These are phyloP conservation scores for Gymnopilus junonius DNA, from an alignment of 768 basidiomycete genomes.

Conservation along the genomic window DNA sequence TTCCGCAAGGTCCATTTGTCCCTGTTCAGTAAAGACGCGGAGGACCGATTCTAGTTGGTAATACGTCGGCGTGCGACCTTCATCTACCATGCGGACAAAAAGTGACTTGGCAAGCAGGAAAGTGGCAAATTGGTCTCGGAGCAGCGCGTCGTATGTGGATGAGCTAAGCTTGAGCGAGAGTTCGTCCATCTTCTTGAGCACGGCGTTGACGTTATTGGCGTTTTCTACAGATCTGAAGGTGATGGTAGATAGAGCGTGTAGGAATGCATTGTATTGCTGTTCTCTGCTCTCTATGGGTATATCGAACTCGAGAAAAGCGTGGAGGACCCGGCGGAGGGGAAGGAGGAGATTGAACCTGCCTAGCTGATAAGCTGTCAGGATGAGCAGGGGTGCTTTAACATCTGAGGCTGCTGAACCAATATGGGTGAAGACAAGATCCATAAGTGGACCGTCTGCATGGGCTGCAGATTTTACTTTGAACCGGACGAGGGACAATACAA, in stretches of 20 bases:
- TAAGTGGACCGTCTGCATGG: conserved; percentile 48
- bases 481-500: conserved; percentile 52
- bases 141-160: conserved; percentile 47
- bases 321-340: conserved; percentile 48
- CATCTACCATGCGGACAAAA: conserved; percentile 43
- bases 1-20: conserved; percentile 44
- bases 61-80: conserved; percentile 42
- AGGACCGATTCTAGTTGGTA: conserved; percentile 54
- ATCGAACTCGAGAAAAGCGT: conserved; percentile 43
- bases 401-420: conserved; percentile 34
- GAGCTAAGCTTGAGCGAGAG: conserved; percentile 44
- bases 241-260: conserved; percentile 50
- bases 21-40: conserved; percentile 49
- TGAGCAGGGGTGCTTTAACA: conserved; percentile 47
- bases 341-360: conserved; percentile 51
- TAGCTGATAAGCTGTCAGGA: conserved; percentile 52
- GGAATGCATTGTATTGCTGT: conserved; percentile 55
- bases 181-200: conserved; percentile 53
- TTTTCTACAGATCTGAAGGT: conserved; percentile 43
- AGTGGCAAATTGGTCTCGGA: conserved; percentile 55
- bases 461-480: conserved; percentile 48
- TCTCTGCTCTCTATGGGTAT: conserved; percentile 22
- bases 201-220: conserved; percentile 40
- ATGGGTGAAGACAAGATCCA: conserved; percentile 48
- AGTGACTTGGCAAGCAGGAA: conserved; percentile 54